A percentile compares a stretch with the other conserved stretches of the same genome.
These are phyloP conservation scores for Tetrahymena thermophila DNA, from an alignment of 73 alveolate genomes.

Conservation along the genomic window DNA sequence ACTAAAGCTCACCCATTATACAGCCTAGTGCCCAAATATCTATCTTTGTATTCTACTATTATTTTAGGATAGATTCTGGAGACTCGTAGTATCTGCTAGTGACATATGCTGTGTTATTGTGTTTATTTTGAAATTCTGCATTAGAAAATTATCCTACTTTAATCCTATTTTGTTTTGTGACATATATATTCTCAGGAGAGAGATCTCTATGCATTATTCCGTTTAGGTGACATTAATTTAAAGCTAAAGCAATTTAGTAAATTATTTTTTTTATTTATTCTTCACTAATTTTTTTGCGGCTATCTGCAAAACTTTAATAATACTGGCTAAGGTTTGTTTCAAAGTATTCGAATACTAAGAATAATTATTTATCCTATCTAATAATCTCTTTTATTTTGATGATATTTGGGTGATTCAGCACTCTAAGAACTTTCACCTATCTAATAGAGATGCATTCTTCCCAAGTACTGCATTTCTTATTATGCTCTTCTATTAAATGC, in stretches of 20 bases:
- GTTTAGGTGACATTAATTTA: background rate
- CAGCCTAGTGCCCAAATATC: slow-evolving; percentile 92
- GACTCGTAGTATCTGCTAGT: slow-evolving; percentile 87
- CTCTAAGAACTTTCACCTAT: slow-evolving; percentile 75
- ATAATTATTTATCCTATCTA: slow-evolving; percentile 59
- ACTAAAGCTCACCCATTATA: slow-evolving; percentile 82
- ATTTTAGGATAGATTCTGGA: slow-evolving; percentile 82
- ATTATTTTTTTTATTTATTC: slow-evolving; percentile 59
- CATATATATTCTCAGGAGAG: slow-evolving; percentile 49
- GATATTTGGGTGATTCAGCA: slow-evolving; percentile 74
- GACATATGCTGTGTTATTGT: slow-evolving; percentile 75
- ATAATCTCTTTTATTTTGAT: slow-evolving; percentile 78
- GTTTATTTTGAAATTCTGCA: slow-evolving; percentile 69
- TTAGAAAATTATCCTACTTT: slow-evolving; percentile 66
- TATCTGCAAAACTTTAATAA: slow-evolving; percentile 39
- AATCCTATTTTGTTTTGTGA: slow-evolving; percentile 19
- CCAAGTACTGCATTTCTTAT: slow-evolving; percentile 72
- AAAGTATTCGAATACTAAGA: slow-evolving; percentile 71
- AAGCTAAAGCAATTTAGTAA: slow-evolving; percentile 43
- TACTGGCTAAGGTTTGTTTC: slow-evolving; percentile 46
- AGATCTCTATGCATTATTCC: slow-evolving; percentile 5
- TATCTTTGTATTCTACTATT: slow-evolving; percentile 68
- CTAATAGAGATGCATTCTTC: slow-evolving; percentile 79
- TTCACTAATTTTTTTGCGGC: slow-evolving; percentile 49
- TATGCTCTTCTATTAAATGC: slow-evolving; percentile 74